Base-by-base conservation (phyloP, 1,284 basidiomycete species). In the Microbotryum scabiosae region DNA sequence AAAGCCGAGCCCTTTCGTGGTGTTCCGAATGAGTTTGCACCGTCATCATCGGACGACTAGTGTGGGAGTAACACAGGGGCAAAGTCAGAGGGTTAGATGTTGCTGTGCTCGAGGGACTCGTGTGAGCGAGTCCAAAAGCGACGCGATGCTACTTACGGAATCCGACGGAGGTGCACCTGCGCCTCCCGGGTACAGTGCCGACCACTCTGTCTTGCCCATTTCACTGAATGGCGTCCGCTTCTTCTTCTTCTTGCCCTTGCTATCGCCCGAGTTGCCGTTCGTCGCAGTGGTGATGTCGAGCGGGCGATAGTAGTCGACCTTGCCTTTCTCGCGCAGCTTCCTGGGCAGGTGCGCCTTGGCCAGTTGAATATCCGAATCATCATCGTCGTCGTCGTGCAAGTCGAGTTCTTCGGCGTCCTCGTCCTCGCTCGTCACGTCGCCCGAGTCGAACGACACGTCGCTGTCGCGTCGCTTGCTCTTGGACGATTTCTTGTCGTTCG, bases 331-430 rank as follows among this genome's bases (percentile, higher is more conserved):
- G 23, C 77, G 65, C 3, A 78, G 66, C 30, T 68, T 73, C 10
- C 74, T 67, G 26, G 61, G 48, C 12, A 32, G 54, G n/a, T 25
- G 48, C 30, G 56, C 43, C 47, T 26, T 49, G 41, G 57, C 46
- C 50, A 36, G n/a, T 20, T 80, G 30, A 85, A 77, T 12, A 41
- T 70, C 64, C 48, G 60, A 61, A 45, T 61, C 62, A 26, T 62
- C 54, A 25, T 64, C 32, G 30, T 56, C 56, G 51, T 66, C 66
- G 54, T 70, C 65, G 43, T 69, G 72, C 28, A 60, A 32, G 30
- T 67, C 57, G 54, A 65, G 56, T 30, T 60, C 59, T 23, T 56
- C 51, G 23, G 57, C 54, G 20, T 62, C 63, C 18, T 59, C 57
- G 30, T 54, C 58, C 16, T 56, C 57, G 48, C 56, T 45, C 25